Percentiles rank a stretch among this genome's conserved stretches.
Evolutionary conservation across 2,329 filamentous ascomycete species (phyloP).

Genomic region (Colletotrichum sp.): DNA sequence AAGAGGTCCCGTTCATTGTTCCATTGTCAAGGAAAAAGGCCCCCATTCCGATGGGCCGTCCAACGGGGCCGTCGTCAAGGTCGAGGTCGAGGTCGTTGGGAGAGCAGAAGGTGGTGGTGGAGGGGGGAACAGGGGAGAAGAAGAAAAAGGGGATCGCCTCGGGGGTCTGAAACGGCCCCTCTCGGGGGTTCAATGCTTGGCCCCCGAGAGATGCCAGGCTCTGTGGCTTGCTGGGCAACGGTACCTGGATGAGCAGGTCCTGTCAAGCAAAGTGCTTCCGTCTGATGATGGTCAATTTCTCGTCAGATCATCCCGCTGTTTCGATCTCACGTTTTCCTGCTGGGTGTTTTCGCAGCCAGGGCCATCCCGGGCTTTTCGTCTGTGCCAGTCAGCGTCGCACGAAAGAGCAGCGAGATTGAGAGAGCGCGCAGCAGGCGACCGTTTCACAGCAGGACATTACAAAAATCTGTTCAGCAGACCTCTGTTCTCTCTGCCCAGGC

Average conservation of each 20-base stretch:
- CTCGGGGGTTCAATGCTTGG: constrained; percentile 11
- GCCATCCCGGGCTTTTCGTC: not conserved
- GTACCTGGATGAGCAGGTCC: not conserved
- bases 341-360: not conserved
- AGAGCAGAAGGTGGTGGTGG: not conserved
- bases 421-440: not conserved
- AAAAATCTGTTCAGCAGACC: not conserved
- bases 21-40: not conserved
- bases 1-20: not conserved
- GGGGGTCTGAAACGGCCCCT: constrained; percentile 16
- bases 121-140: not conserved
- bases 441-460: not conserved
- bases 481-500: not conserved
- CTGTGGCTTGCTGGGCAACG: not conserved
- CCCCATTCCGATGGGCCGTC: not conserved
- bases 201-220: not conserved
- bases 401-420: not conserved
- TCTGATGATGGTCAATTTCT: not conserved
- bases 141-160: constrained; percentile 13
- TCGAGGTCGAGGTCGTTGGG: not conserved
- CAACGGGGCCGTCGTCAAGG: not conserved
- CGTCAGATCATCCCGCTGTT: constrained; percentile 18
- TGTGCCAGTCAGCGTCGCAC: not conserved
- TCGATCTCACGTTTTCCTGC: constrained; percentile 4
- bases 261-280: not conserved